Conservation (phyloP, 208 protist species). For the Trypanosoma cruzi region DNA sequence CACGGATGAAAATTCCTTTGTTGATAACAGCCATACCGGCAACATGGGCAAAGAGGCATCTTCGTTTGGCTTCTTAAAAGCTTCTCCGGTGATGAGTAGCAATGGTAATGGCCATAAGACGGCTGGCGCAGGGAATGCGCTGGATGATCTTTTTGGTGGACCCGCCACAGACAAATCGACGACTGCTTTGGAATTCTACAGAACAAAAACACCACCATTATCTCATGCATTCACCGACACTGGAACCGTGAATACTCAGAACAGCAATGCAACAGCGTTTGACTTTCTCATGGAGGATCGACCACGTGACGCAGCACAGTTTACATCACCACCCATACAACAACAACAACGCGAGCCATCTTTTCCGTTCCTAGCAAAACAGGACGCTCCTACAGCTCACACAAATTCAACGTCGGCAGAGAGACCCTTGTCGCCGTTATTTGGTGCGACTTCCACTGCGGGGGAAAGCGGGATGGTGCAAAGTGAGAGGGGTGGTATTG, state of each 20-base stretch:
- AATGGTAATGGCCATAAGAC: background rate
- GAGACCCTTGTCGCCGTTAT: background rate
- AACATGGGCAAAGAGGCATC: background rate
- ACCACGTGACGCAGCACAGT: background rate
- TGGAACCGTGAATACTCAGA: background rate
- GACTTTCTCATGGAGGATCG: slow-evolving; percentile 2
- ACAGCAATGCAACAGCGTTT: slow-evolving; percentile 9
- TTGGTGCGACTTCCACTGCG: background rate
- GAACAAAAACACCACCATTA: background rate
- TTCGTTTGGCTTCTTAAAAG: background rate
- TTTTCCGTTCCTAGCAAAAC: background rate
- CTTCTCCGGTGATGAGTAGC: background rate
- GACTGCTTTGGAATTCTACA: background rate
- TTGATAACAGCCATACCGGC: background rate
- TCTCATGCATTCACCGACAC: background rate
- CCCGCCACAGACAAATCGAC: background rate
- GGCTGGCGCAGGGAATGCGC: background rate
- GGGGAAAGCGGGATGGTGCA: background rate
- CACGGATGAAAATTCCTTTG: background rate
- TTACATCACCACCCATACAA: background rate
- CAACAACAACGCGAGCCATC: background rate
- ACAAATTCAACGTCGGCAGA: background rate
- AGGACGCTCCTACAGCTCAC: background rate
- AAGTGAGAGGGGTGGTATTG: background rate
- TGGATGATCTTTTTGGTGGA: slow-evolving; percentile 39